Evolutionary conservation across 805 yeast genomes (phyloP).

Genomic region (Pichia thaimueangensis): DNA sequence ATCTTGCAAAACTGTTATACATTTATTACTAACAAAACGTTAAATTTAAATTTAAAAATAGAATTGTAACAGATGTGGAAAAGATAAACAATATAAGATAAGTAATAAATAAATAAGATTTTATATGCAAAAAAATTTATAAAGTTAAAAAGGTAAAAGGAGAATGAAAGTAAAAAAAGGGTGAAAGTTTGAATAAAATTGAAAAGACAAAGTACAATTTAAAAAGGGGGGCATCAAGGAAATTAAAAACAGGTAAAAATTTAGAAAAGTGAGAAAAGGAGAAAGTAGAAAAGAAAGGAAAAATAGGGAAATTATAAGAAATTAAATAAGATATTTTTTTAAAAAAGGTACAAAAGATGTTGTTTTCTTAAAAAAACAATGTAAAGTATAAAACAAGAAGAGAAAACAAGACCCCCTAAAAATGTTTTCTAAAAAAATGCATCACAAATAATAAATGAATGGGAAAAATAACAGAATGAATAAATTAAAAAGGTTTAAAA

Average conservation of each 20-base stretch:
- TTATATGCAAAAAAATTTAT: slow-evolving; percentile 2
- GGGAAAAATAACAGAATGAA: no score
- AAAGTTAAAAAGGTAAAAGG: not conserved
- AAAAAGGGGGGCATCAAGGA: slow-evolving; percentile 8
- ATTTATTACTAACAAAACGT: no score
- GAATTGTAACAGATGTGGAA: not conserved
- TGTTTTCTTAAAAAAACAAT: no score
- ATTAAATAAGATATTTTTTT: no score
- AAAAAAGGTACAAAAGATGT: not conserved
- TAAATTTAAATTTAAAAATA: no score
- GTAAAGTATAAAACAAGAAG: not conserved
- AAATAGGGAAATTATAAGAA: not conserved
- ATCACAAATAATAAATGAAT: no score
- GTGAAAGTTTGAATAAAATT: not conserved
- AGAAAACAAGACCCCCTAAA: not conserved
- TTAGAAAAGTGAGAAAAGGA: slow-evolving; percentile 10
- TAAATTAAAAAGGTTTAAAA: no score
- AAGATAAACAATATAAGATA: not conserved
- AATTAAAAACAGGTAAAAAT: slow-evolving; percentile 10
- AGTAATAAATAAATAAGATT: not conserved
- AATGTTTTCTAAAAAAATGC: no score
- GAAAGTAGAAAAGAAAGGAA: slow-evolving; percentile 8
- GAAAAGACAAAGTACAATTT: slow-evolving; percentile 2
- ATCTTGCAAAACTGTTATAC: no score
- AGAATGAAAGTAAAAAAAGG: not conserved